Base-by-base conservation (phyloP, 192 early-diverging fungal genomes). In the Umbelopsis vinacea region DNA sequence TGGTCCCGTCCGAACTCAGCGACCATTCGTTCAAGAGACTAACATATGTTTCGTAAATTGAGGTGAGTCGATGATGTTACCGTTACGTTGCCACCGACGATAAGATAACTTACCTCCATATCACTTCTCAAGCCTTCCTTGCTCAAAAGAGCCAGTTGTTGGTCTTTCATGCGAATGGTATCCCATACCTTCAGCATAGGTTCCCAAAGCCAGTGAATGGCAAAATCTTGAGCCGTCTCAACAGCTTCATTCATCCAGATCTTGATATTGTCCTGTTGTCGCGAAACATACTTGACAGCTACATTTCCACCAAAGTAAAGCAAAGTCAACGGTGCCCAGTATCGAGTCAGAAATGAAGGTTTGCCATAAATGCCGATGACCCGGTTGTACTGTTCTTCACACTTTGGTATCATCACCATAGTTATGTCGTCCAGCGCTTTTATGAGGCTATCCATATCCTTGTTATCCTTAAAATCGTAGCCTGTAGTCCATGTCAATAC, bases 1-100 rank as follows among this genome's bases (percentile, higher is more conserved):
- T 85, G 68, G 54, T 84, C 79, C 26, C 70, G 78, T 19, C 86
- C 94, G 87, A 95, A 98, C 1, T 90, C 85, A 23, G 92, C 77
- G 7, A 96, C 93, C 96, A 98, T 98, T 22, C 91, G 82, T 70
- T 96, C 94, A 9, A 98, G 83, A 60, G 93, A 93, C 83, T 89
- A 75, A 6, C 33, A 23, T 11, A 40, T 11, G 9, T 7, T 19
- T 45, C 7, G 14, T 33, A 26, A 3, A 0, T n/a, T 46, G 37
- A 52, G 26, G 9, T 33, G 3, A 72, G 29, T 29, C 29, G 29
- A 29, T 29, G 29, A 29, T 29, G 29, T 29, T 29, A 29, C 3
- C 3, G 29, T 29, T 29, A 29, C 3, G 29, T 29, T 43, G 14
- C 7, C 29, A 38, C 37, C 23, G 24, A 17, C 71, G 14, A 71